Evolutionary conservation across 2,329 filamentous ascomycete species (phyloP).

Genomic region (Ilyonectria robusta): DNA sequence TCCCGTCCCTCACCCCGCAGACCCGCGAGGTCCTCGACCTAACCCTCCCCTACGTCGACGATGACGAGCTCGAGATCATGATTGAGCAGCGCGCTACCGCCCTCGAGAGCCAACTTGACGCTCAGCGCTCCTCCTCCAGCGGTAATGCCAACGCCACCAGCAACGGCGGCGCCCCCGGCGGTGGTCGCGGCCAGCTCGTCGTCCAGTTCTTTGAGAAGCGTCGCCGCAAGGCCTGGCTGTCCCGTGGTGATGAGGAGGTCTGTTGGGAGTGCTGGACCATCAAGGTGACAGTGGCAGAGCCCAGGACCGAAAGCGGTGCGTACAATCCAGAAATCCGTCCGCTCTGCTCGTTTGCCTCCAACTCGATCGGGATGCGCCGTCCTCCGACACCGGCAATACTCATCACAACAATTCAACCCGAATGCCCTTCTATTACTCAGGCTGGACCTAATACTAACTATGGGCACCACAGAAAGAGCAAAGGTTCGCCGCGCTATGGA

Average conservation of each 20-base stretch:
- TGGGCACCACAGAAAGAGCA: conserved; percentile 75
- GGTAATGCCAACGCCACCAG: conserved; percentile 35
- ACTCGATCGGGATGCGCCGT: conserved; percentile 11
- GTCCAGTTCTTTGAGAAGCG: conserved; percentile 97
- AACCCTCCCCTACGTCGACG: conserved; percentile 89
- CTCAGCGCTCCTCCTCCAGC: conserved; percentile 62
- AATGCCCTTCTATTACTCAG: not conserved
- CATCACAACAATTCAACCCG: not conserved
- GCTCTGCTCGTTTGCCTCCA: not conserved
- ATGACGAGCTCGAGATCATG: conserved; percentile 91
- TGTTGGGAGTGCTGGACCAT: conserved; percentile 98
- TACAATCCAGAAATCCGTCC: conserved; percentile 26
- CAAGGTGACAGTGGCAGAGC: conserved; percentile 92
- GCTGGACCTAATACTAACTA: not conserved
- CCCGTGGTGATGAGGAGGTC: conserved; percentile 88
- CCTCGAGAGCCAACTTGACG: conserved; percentile 82
- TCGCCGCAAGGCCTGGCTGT: conserved; percentile 84
- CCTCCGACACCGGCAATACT: conserved; percentile 7
- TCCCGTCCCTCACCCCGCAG: conserved; percentile 85
- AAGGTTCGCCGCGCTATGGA: conserved; percentile 95
- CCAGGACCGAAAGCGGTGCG: conserved; percentile 88
- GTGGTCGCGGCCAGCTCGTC: conserved; percentile 82
- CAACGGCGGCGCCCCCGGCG: conserved; percentile 60
- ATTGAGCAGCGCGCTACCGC: conserved; percentile 89
- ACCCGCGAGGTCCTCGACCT: conserved; percentile 93